Evolutionary conservation across 1,139 yeast species (phyloP), one percentile per base, ranked within the genome.

Genomic region (Taiozyma sp.): DNA sequence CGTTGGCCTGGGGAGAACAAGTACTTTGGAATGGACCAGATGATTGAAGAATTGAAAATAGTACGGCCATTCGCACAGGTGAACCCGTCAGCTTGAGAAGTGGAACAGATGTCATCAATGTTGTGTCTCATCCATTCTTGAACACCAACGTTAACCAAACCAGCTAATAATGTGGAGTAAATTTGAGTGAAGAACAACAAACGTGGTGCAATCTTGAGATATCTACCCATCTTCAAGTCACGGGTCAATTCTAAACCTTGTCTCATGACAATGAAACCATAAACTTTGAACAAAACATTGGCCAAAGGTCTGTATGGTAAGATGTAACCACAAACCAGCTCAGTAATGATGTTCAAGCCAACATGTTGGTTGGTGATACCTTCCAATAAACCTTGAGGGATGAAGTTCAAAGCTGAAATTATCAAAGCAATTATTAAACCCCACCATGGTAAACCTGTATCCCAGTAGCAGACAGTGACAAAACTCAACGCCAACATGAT

Each of bases 161-260:
- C 66, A 4, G 74, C 69, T 50, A 71, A 57, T 54, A 65, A 69
- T 65, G 63, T 75, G 57, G 76, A 78, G 56, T 72, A 57, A 52
- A 78, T 65, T 65, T 78, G 81, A 14, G 75, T 73, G 51, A 68
- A 61, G 61, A 79, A 78, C 68, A 60, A 73, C 61, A 61, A 55
- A 53, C 78, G 68, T 48, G 82, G 82, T 24, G 78, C 72, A 42
- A 76, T 66, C 64, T 78, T 79, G 79, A 78, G 74, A 65, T 79
- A 79, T 56, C 76, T 75, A 41, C 81, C 83, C 61, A 79, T 69
- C 60, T 79, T 79, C 74, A 78, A 71, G 65, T 79, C 81, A 62
- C 78, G 79, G 39, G 77, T 76, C 56, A 76, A 70, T 38, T 76
- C 71, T 49, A 78, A 71, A 16, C 82, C 83, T 65, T 78, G 83